Evolutionary conservation across 805 yeast species (phyloP).

Genomic region (Wickerhamomyces bisporus): DNA sequence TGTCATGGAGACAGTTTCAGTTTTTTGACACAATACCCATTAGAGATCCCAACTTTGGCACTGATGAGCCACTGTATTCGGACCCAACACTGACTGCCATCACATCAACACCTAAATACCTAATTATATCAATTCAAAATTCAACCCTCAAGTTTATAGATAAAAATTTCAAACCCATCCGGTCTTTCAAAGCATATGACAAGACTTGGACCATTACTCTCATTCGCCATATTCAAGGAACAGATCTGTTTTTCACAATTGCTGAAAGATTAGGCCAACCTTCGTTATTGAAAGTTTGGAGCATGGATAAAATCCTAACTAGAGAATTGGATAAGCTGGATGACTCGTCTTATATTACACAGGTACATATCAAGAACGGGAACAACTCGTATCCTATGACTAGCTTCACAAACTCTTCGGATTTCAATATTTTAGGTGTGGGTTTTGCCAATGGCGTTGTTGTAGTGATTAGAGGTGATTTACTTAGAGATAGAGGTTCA

Average conservation of each 20-base stretch:
- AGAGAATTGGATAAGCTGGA: conserved; percentile 27
- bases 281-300: conserved; percentile 66
- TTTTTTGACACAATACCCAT: conserved; percentile 82
- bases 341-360: conserved; percentile 47
- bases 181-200: conserved; percentile 60
- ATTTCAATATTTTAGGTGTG: conserved; percentile 60
- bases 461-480: conserved; percentile 78
- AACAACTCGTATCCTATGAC: conserved; percentile 76
- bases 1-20: conserved; percentile 75
- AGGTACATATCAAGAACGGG: conserved; percentile 62
- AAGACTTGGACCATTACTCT: conserved; percentile 58
- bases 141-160: conserved; percentile 54
- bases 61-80: conserved; percentile 64
- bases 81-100: conserved; percentile 69
- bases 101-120: conserved; percentile 46
- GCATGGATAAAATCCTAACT: conserved; percentile 43
- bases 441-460: conserved; percentile 87
- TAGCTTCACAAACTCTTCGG: conserved; percentile 48
- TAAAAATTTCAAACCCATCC: conserved; percentile 38
- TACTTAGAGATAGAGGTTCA: conserved; percentile 83
- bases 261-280: conserved; percentile 76
- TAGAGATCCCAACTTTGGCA: conserved; percentile 69
- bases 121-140: conserved; percentile 56
- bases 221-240: conserved; percentile 41
- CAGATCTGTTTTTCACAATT: conserved; percentile 58